These are phyloP conservation scores for Nothophytophthora sp. DNA, from an alignment of 352 stramenopile genomes.

Conservation along the genomic window DNA sequence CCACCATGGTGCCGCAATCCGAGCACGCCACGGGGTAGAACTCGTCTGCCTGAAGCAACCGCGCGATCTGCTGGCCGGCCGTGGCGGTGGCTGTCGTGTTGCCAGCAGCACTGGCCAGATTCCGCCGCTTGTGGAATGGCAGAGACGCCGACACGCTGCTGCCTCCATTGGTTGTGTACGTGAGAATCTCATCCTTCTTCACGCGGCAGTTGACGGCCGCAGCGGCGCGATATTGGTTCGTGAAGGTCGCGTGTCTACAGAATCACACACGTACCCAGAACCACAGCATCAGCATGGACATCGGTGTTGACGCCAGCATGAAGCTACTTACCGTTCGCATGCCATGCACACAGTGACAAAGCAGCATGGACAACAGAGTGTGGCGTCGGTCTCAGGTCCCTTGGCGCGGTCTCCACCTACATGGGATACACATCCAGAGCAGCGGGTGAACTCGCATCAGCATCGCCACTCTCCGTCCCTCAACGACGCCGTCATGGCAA, in stretches of 20 bases:
- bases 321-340: slow-evolving; percentile 70
- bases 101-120: slow-evolving; percentile 6
- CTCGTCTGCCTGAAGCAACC: slow-evolving; percentile 48
- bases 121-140: slow-evolving; percentile 45
- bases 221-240: slow-evolving; percentile 66
- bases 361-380: slow-evolving; percentile 77
- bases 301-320: background rate
- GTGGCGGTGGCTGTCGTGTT: slow-evolving; percentile 11
- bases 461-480: no score
- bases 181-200: slow-evolving; percentile 66
- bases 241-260: slow-evolving; percentile 60
- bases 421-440: slow-evolving; percentile 8
- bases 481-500: background rate
- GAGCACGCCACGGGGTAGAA: slow-evolving; percentile 73
- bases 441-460: no score
- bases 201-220: slow-evolving; percentile 75
- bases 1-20: slow-evolving; percentile 74
- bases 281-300: slow-evolving; percentile 11
- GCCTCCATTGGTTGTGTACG: slow-evolving; percentile 36
- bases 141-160: slow-evolving; percentile 12
- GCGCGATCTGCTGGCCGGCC: slow-evolving; percentile 18
- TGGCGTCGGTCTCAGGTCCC: slow-evolving; percentile 43
- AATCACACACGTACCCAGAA: no score
- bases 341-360: slow-evolving; percentile 81
- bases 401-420: slow-evolving; percentile 7